phyloP scores from a whole-genome alignment of 352 stramenopile species.

The Globisporangium iwayamae region DNA sequence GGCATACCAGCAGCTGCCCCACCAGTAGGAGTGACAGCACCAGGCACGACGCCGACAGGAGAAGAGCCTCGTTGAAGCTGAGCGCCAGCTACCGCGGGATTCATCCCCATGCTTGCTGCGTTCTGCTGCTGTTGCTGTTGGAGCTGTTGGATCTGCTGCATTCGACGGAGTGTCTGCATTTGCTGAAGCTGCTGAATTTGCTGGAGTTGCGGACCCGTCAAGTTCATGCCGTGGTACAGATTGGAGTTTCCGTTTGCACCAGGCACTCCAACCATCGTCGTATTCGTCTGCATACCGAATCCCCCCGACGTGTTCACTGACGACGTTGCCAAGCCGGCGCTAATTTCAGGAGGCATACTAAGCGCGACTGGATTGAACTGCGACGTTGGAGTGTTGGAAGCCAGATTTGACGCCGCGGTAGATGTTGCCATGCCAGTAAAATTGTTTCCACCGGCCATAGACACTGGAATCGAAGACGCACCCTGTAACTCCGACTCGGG shows the following conservation, averaged over 20 bases:
- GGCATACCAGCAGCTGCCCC: slow-evolving; percentile 44
- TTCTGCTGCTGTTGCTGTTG: slow-evolving; percentile 27
- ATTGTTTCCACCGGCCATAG: slow-evolving; percentile 11
- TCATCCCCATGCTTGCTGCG: slow-evolving; percentile 17
- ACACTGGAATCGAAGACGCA: slow-evolving; percentile 12
- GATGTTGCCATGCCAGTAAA: slow-evolving; percentile 25
- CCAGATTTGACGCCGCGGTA: slow-evolving; percentile 24
- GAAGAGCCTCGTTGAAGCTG: slow-evolving; percentile 15
- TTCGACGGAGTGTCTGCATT: slow-evolving; percentile 52
- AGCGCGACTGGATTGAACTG: slow-evolving; percentile 56
- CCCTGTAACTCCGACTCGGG: slow-evolving; percentile 72
- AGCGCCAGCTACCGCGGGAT: slow-evolving; percentile 9
- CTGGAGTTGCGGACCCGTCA: slow-evolving; percentile 72
- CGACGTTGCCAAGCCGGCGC: slow-evolving; percentile 25
- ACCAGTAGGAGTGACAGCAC: slow-evolving; percentile 24
- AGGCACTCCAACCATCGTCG: slow-evolving; percentile 35
- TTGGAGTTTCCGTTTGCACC: slow-evolving; percentile 30
- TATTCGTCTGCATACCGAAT: slow-evolving; percentile 35
- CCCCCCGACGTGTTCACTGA: slow-evolving; percentile 29
- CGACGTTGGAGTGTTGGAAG: slow-evolving; percentile 15
- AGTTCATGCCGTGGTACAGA: slow-evolving; percentile 77
- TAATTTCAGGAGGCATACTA: slow-evolving; percentile 76
- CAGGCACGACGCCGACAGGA: slow-evolving; percentile 15
- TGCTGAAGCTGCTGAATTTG: slow-evolving; percentile 81
- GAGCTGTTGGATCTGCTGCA: slow-evolving; percentile 28